phyloP scores from a whole-genome alignment of 1,284 basidiomycete genomes.

The Ceraceosorus guamensis region DNA sequence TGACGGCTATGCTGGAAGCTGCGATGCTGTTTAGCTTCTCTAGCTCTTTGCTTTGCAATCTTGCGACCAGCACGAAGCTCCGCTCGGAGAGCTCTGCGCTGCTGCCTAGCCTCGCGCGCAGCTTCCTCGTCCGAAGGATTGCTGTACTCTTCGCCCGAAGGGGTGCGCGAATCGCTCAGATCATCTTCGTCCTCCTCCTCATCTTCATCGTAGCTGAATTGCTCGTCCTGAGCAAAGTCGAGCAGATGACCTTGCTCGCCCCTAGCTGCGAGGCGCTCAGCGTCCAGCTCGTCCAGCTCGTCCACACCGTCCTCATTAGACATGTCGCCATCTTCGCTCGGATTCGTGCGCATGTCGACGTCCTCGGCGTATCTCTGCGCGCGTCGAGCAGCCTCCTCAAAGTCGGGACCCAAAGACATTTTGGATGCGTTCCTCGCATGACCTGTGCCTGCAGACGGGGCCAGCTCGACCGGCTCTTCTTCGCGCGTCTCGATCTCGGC shows the following conservation, averaged over 20 bases:
- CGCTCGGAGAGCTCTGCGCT: constrained; percentile 21
- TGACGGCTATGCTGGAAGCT: constrained; percentile 17
- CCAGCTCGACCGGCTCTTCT: constrained; percentile 4
- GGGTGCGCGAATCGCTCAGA: constrained; percentile 18
- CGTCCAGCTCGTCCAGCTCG: constrained; percentile 5
- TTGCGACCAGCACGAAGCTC: constrained; percentile 8
- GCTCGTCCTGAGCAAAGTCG: constrained; percentile 3
- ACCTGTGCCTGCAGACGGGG: not conserved
- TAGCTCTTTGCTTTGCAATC: constrained; percentile 3
- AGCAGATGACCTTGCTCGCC: not conserved
- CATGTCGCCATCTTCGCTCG: constrained; percentile 35
- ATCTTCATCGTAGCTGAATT: constrained; percentile 4
- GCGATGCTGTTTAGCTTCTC: constrained; percentile 9
- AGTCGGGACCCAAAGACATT: no score
- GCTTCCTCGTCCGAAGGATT: constrained; percentile 41
- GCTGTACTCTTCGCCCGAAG: constrained; percentile 31
- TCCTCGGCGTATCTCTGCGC: not conserved
- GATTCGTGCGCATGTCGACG: constrained; percentile 33
- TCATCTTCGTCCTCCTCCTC: constrained; percentile 2
- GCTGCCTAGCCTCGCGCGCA: constrained; percentile 20
- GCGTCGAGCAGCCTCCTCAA: no score
- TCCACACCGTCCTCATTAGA: constrained; percentile 28
- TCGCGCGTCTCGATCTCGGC: constrained; percentile 9
- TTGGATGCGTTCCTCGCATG: no score
- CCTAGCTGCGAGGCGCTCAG: not conserved